These are phyloP conservation scores for Wallemia mellicola DNA, from an alignment of 1,284 basidiomycete species.

Conservation along the genomic window DNA sequence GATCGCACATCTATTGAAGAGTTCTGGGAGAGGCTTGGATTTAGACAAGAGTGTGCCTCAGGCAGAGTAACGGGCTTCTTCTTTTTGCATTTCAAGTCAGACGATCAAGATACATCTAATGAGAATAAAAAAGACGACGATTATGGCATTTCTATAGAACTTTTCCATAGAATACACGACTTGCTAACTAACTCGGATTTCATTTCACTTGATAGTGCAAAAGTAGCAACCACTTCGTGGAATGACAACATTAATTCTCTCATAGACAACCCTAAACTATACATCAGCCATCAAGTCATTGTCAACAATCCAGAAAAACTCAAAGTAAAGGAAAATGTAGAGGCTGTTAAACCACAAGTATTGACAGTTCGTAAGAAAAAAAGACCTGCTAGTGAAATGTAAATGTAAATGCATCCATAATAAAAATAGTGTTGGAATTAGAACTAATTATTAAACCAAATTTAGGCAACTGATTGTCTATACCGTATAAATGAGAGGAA, in stretches of 20 bases:
- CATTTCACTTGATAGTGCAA: not conserved
- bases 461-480: constrained; percentile 21
- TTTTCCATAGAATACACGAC: not conserved
- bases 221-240: not conserved
- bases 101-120: not conserved
- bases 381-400: not conserved
- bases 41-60: not conserved
- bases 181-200: not conserved
- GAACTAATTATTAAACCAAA: not conserved
- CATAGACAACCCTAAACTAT: not conserved
- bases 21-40: not conserved
- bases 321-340: not conserved
- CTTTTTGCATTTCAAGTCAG: not conserved
- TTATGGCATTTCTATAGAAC: not conserved
- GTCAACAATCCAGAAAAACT: not conserved
- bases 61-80: not conserved
- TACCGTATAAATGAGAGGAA: constrained; percentile 68
- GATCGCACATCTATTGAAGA: not conserved
- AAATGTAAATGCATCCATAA: not conserved
- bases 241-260: not conserved
- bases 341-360: not conserved
- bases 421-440: not conserved
- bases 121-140: not conserved
- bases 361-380: not conserved
- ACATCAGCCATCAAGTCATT: not conserved